A percentile compares a stretch with the other conserved stretches of the same genome.
Conservation (phyloP, 805 yeast species). For the Candida arabinofermentans region DNA sequence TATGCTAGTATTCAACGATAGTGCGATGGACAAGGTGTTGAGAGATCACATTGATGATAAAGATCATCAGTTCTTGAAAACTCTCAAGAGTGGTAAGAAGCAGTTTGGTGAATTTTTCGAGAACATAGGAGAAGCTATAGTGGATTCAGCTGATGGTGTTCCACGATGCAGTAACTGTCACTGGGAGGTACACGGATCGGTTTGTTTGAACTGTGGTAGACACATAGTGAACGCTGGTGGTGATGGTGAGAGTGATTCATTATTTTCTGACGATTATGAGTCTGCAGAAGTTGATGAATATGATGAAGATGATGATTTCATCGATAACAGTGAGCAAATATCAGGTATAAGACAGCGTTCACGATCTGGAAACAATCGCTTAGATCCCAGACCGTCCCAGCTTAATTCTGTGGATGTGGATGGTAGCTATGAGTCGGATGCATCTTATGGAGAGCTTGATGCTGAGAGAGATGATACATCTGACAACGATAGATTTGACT, state of each 20-base stretch:
- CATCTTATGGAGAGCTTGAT: too few species aligned
- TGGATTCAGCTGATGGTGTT: slow-evolving; percentile 68
- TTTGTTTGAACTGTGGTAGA: slow-evolving; percentile 67
- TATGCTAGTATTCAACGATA: slow-evolving; percentile 30
- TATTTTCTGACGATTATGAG: slow-evolving; percentile 9
- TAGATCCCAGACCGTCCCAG: too few species aligned
- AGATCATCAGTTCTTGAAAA: slow-evolving; percentile 36
- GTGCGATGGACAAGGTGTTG: slow-evolving; percentile 15
- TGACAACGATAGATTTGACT: neutral
- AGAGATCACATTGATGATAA: slow-evolving; percentile 26
- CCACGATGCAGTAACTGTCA: slow-evolving; percentile 72
- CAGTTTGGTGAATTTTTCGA: slow-evolving; percentile 50
- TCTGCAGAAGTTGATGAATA: slow-evolving; percentile 6
- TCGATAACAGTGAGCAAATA: neutral
- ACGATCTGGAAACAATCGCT: too few species aligned
- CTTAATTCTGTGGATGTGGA: too few species aligned
- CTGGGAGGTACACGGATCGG: slow-evolving; percentile 70
- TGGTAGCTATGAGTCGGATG: too few species aligned
- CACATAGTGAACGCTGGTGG: slow-evolving; percentile 31
- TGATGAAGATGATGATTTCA: slow-evolving; percentile 6
- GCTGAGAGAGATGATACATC: neutral
- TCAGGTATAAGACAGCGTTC: too few species aligned
- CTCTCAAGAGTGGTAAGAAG: slow-evolving; percentile 26
- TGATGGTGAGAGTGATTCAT: slow-evolving; percentile 7
- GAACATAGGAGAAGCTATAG: slow-evolving; percentile 44